Base-by-base conservation (phyloP, 352 stramenopile genomes). In the Pythium scleroteichum region DNA sequence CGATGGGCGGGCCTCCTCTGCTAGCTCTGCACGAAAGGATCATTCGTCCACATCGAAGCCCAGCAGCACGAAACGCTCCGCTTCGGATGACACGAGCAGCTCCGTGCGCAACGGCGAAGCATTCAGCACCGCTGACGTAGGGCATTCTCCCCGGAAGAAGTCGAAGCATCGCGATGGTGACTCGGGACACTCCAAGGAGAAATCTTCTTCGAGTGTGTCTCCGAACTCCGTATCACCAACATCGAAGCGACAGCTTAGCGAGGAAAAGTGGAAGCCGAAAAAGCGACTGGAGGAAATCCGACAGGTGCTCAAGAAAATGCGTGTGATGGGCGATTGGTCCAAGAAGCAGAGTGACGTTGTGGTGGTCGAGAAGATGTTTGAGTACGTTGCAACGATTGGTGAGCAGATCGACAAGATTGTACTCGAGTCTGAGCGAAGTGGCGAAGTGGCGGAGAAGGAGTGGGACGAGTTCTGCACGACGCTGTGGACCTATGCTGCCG, bases 281-380 rank as follows among this genome's bases (percentile, higher is more conserved):
- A 88, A 88, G 45, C 74, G 72, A 47, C 53, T 95, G 32, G 86
- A 84, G 45, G 79, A 90, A 19, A 88, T 95, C 23, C 79, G 82
- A 0, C 75, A 85, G 52, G 83, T 88, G 64, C 75, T 95, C 4
- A 95, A 95, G 66, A 95, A 95, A 68, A 89, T 95, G 77, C 85
- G 88, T 42, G 89, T 90, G 42, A 93, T 95, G 78, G 72, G 69
- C 23, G 64, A 84, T 16, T 95, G 86, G 86, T 93, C 83, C 23
- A 81, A 85, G 60, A 76, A 82, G 53, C 84, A 94, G 56, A 87
- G 84, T 38, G 82, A 95, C 41, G 79, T 91, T 71, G 85, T 88
- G 2, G 79, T 95, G 27, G 77, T 94, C 13, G 86, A 95, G 52
- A 95, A 95, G 66, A 79, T 95, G 62, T 82, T 75, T 68, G 93